phyloP scores from a whole-genome alignment of 257 asterid species.

The Leonotis leonurus region DNA sequence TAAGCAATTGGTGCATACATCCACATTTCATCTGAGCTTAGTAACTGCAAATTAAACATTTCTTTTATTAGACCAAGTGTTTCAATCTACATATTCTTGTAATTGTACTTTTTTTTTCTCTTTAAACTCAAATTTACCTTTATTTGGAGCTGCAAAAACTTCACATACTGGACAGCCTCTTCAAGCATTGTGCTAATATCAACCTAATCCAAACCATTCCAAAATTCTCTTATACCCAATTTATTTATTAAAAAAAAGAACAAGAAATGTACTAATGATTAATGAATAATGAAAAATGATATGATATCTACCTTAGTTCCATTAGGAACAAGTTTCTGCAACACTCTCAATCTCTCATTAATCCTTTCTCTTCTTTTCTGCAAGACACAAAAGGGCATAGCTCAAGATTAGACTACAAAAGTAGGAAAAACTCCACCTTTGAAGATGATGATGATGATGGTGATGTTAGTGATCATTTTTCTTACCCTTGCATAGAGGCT shows the following conservation, averaged over 20 bases:
- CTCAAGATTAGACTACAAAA: not conserved
- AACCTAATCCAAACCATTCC: too few species aligned
- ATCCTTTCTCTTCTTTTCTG: slow-evolving; percentile 87
- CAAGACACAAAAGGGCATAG: not conserved
- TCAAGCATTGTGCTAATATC: slow-evolving; percentile 94
- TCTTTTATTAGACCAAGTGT: not conserved
- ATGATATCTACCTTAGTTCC: slow-evolving; percentile 95
- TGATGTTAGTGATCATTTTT: too few species aligned
- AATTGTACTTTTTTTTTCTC: too few species aligned
- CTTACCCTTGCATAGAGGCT: slow-evolving; percentile 91
- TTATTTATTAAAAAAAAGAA: too few species aligned
- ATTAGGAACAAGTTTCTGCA: slow-evolving; percentile 85
- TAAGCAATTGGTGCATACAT: slow-evolving; percentile 94
- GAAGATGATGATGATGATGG: too few species aligned
- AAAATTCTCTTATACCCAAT: too few species aligned
- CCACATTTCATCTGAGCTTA: slow-evolving; percentile 87
- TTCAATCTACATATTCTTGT: too few species aligned
- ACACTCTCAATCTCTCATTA: slow-evolving; percentile 72
- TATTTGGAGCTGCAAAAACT: slow-evolving; percentile 82
- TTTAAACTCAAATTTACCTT: too few species aligned
- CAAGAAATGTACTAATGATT: too few species aligned
- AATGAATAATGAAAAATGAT: too few species aligned
- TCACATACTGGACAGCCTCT: slow-evolving; percentile 88
- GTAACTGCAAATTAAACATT: slow-evolving; percentile 38
- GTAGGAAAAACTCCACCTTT: not conserved